Evolutionary conservation across 2,329 filamentous ascomycete species (phyloP).

Genomic region (Fulvia fulva): DNA sequence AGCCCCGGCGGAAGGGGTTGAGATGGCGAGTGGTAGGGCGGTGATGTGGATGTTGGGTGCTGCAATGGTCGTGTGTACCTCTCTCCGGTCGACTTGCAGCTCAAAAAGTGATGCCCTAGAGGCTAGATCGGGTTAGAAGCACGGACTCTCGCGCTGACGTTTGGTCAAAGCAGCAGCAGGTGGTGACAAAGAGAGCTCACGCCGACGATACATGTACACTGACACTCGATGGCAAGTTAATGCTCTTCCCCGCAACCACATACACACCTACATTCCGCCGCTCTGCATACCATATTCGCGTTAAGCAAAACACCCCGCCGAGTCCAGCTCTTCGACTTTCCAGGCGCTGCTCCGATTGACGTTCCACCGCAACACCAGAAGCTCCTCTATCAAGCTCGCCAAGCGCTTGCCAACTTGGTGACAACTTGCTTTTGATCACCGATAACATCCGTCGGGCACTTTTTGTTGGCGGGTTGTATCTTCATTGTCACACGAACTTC

Average conservation of each 20-base stretch:
- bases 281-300: not conserved
- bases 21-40: not conserved
- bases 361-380: not conserved
- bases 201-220: no score
- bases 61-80: slow-evolving; percentile 1
- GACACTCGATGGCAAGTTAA: no score
- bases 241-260: not conserved
- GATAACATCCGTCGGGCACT: not conserved
- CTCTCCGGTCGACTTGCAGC: not conserved
- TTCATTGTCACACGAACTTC: not conserved
- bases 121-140: not conserved
- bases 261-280: not conserved
- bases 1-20: not conserved
- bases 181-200: no score
- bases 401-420: not conserved
- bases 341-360: not conserved
- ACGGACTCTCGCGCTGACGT: not conserved
- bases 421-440: slow-evolving; percentile 6
- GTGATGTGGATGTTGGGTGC: slow-evolving; percentile 1
- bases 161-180: no score
- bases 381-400: not conserved
- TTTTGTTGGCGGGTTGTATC: not conserved
- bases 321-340: not conserved
- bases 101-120: not conserved
- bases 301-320: not conserved